Percentiles rank a stretch among this genome's conserved stretches.
phyloP scores from a whole-genome alignment of 2,329 filamentous ascomycete genomes.

The Penicillium paneum region DNA sequence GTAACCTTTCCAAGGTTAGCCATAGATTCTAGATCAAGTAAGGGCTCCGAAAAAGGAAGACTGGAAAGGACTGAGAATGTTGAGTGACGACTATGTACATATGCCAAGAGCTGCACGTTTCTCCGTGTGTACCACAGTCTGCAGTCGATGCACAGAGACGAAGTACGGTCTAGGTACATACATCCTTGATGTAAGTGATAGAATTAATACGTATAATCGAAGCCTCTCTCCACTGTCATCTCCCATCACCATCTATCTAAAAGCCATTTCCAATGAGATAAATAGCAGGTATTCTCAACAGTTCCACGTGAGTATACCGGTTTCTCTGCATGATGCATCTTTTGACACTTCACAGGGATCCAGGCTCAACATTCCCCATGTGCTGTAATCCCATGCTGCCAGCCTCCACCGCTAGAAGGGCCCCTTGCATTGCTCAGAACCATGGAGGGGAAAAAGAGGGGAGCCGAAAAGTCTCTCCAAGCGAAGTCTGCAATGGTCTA shows the following conservation, averaged over 20 bases:
- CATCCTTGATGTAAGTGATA: too few relatives aligned
- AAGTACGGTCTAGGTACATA: too few relatives aligned
- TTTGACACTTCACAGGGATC: not conserved
- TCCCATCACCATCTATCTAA: not conserved
- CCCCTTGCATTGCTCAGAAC: slow-evolving; percentile 11
- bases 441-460: not conserved
- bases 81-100: not conserved
- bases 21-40: not conserved
- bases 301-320: not conserved
- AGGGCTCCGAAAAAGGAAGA: not conserved
- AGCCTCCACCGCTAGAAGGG: not conserved
- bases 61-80: not conserved
- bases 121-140: not conserved
- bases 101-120: not conserved
- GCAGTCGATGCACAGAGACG: not conserved
- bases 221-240: too few relatives aligned
- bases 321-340: not conserved
- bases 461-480: not conserved
- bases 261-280: not conserved
- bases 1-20: not conserved
- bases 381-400: slow-evolving; percentile 6
- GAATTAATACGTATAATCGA: too few relatives aligned
- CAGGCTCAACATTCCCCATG: not conserved
- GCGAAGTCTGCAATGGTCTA: not conserved
- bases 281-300: not conserved